These are phyloP conservation scores for Nannochloropsis gaditana DNA, from an alignment of 108 stramenopile genomes.

Conservation along the genomic window DNA sequence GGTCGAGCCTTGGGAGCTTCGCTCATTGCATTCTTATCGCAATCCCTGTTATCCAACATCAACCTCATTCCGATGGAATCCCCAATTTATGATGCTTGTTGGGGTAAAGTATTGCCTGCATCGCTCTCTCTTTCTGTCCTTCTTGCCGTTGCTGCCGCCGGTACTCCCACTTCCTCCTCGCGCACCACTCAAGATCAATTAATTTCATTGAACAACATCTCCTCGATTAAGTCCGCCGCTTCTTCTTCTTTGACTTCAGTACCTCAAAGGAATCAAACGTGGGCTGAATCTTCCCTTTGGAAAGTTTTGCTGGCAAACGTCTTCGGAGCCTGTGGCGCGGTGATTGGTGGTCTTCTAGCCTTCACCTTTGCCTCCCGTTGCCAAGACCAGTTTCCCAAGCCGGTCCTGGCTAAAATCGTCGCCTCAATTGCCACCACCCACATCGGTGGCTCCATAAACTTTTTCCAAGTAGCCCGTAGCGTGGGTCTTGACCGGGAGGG, in stretches of 20 bases:
- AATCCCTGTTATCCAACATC: not conserved
- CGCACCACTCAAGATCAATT: not conserved
- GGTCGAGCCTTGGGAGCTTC: not conserved
- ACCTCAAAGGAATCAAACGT: not conserved
- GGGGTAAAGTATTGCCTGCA: not conserved
- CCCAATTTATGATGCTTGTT: not conserved
- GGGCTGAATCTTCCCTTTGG: not conserved
- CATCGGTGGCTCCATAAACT: not conserved
- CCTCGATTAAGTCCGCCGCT: not conserved
- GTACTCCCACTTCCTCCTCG: not conserved
- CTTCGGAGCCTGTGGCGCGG: not conserved
- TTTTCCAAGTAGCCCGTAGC: not conserved
- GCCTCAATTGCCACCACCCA: constrained; percentile 7
- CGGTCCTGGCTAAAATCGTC: not conserved
- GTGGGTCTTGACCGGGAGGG: constrained; percentile 23
- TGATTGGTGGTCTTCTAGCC: constrained; percentile 10
- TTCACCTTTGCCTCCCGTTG: not conserved
- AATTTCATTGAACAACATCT: no score
- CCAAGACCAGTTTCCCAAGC: not conserved
- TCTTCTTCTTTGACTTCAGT: not conserved
- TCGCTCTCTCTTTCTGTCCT: constrained; percentile 9
- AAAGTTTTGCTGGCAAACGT: not conserved
- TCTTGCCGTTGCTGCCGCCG: constrained; percentile 19
- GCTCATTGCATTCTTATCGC: not conserved
- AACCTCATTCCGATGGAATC: constrained; percentile 1